Conservation (phyloP, 352 stramenopile species). For the Phytopythium helicoides region DNA sequence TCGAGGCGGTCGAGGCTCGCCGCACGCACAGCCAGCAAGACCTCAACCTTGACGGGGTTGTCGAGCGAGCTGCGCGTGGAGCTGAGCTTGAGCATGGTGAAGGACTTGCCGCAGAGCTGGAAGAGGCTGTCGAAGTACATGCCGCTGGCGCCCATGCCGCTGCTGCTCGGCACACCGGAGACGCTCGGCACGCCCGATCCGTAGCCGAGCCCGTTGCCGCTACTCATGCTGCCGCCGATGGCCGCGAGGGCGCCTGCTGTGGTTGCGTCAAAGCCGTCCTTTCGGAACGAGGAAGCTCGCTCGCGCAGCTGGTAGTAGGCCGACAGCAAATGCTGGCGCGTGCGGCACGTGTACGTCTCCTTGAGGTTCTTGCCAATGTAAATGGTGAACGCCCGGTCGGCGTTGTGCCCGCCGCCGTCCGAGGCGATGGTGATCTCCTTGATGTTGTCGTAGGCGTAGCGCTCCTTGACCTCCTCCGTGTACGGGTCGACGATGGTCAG, state of each 20-base stretch:
- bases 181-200: slow-evolving; percentile 4
- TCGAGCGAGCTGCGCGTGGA: slow-evolving; percentile 68
- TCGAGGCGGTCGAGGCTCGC: slow-evolving; percentile 79
- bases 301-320: slow-evolving; percentile 85
- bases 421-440: slow-evolving; percentile 83
- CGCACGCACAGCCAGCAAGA: slow-evolving; percentile 72
- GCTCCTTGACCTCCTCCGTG: slow-evolving; percentile 84
- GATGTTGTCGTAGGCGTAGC: slow-evolving; percentile 86
- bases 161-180: slow-evolving; percentile 1
- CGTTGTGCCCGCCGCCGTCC: slow-evolving; percentile 62
- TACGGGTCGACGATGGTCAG: slow-evolving; percentile 84
- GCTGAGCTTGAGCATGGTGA: slow-evolving; percentile 83
- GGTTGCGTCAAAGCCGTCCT: slow-evolving; percentile 50
- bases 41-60: slow-evolving; percentile 65
- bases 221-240: slow-evolving; percentile 33
- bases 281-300: slow-evolving; percentile 67
- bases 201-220: slow-evolving; percentile 23
- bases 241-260: slow-evolving; percentile 39
- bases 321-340: slow-evolving; percentile 79
- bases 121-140: slow-evolving; percentile 90
- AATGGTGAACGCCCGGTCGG: slow-evolving; percentile 76
- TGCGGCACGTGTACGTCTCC: slow-evolving; percentile 84
- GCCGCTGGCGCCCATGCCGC: slow-evolving; percentile 33
- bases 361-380: slow-evolving; percentile 86
- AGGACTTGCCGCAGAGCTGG: slow-evolving; percentile 83